Conservation (phyloP, 371 early-diverging fungal genomes). For the Thermomucor indicae-seudaticae region DNA sequence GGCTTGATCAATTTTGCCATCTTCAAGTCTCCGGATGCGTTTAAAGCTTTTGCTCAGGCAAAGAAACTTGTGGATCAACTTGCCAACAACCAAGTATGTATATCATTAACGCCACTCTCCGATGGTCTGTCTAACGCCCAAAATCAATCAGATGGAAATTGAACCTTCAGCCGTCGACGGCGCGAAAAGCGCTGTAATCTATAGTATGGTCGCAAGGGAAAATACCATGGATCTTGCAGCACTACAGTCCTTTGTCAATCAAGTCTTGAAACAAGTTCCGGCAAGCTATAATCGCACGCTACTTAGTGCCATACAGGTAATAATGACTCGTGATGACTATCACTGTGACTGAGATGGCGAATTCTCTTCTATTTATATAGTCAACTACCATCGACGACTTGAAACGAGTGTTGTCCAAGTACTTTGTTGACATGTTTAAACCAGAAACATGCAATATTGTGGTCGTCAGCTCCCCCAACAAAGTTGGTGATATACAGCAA, state of each 20-base stretch:
- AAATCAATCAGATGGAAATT: constrained; percentile 36
- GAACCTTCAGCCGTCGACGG: constrained; percentile 55
- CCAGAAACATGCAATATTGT: constrained; percentile 51
- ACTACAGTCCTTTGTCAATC: constrained; percentile 54
- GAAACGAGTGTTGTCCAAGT: constrained; percentile 34
- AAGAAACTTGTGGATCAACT: constrained; percentile 51
- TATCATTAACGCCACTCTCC: no score
- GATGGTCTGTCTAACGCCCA: background rate
- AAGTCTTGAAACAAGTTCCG: constrained; percentile 55
- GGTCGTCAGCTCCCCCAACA: constrained; percentile 51
- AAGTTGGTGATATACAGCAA: constrained; percentile 43
- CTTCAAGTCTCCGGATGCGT: constrained; percentile 57
- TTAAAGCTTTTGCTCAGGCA: constrained; percentile 59
- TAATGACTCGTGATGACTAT: background rate
- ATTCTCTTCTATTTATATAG: constrained; percentile 21
- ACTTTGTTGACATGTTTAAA: constrained; percentile 52
- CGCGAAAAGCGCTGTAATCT: constrained; percentile 65
- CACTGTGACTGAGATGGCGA: background rate
- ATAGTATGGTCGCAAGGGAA: constrained; percentile 53
- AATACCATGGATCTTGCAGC: constrained; percentile 58
- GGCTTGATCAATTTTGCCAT: constrained; percentile 54
- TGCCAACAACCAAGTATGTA: constrained; percentile 35
- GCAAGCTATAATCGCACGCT: constrained; percentile 51
- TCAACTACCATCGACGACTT: constrained; percentile 41
- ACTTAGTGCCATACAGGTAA: constrained; percentile 39